A percentile compares a stretch with the other conserved stretches of the same genome.
phyloP scores from a whole-genome alignment of 768 basidiomycete species.

The Collybiopsis luxurians region DNA sequence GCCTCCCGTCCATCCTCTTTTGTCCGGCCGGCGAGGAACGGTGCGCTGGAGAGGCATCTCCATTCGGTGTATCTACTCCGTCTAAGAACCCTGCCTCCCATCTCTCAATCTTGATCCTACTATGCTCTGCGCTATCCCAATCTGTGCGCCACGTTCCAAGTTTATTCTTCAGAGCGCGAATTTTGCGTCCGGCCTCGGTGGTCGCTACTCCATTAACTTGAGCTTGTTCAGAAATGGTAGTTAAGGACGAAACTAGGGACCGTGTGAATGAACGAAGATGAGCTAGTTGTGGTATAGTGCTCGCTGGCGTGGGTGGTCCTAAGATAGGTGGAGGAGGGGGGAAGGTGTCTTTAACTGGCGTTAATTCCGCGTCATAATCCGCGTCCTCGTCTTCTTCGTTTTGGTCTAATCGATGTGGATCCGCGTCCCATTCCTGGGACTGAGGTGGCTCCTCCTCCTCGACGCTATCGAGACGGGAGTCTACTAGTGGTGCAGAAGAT shows the following conservation, averaged over 20 bases:
- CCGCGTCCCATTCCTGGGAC: conserved; percentile 60
- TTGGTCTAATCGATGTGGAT: conserved; percentile 43
- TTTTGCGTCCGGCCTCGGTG: conserved; percentile 82
- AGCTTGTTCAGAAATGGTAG: conserved; percentile 80
- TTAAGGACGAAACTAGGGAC: conserved; percentile 71
- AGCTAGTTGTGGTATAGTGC: conserved; percentile 62
- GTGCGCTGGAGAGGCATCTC: conserved; percentile 21
- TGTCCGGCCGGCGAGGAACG: conserved; percentile 15
- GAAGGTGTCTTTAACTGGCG: conserved; percentile 61
- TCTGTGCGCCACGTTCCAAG: conserved; percentile 77
- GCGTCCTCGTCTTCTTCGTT: conserved; percentile 48
- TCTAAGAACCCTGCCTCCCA: conserved; percentile 72
- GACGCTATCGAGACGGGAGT: conserved; percentile 22
- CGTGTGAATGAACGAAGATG: conserved; percentile 72
- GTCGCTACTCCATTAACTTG: conserved; percentile 86
- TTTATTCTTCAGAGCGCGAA: conserved; percentile 83
- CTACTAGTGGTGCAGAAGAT: conserved; percentile 25
- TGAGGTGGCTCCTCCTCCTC: conserved; percentile 28
- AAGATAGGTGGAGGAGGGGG: conserved; percentile 43
- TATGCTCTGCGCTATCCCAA: conserved; percentile 83
- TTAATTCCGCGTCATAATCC: conserved; percentile 39
- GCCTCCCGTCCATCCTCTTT: conserved; percentile 64
- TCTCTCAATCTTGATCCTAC: conserved; percentile 68
- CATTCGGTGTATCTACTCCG: conserved; percentile 29
- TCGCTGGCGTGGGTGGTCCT: conserved; percentile 55